Evolutionary conservation across 139 green algal species (phyloP).

Genomic region (Picochlorum sp.): DNA sequence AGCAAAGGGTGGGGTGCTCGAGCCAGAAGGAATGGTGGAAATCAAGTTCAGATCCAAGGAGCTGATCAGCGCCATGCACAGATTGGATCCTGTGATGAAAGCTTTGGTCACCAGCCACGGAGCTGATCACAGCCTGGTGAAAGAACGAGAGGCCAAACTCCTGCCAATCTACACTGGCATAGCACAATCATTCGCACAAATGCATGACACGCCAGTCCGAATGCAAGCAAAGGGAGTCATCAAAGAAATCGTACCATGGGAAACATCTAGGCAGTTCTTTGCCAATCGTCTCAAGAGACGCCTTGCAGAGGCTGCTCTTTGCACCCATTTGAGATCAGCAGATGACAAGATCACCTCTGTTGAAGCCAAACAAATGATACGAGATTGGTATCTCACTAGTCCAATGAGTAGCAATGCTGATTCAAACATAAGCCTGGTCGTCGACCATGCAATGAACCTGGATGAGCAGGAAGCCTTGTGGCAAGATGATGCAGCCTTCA

Average conservation of each 20-base stretch:
- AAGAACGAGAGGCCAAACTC: conserved; percentile 59
- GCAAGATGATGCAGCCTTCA: conserved; percentile 45
- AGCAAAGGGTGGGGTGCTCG: conserved; percentile 83
- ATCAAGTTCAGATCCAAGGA: conserved; percentile 92
- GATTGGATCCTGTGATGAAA: conserved; percentile 67
- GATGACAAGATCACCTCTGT: conserved; percentile 15
- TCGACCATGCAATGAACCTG: background rate
- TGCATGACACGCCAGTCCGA: conserved; percentile 92
- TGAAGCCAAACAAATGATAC: conserved; percentile 24
- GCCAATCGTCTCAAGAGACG: conserved; percentile 61
- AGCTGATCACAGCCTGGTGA: conserved; percentile 28
- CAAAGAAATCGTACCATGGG: conserved; percentile 77
- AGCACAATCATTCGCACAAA: conserved; percentile 80
- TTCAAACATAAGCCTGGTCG: conserved; percentile 1
- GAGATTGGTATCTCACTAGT: conserved; percentile 29
- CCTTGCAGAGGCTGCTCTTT: conserved; percentile 57
- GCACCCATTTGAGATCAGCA: conserved; percentile 41
- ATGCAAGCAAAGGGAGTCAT: conserved; percentile 92
- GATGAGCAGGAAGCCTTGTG: conserved; percentile 11
- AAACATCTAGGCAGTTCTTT: conserved; percentile 73
- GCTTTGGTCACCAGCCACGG: conserved; percentile 32
- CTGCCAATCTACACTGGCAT: conserved; percentile 81
- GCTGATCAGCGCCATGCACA: conserved; percentile 78
- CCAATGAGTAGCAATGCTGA: background rate
- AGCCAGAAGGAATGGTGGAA: conserved; percentile 95